Evolutionary conservation across 257 asterid genomes (phyloP).

Genomic region (Orobanche coerulescens): DNA sequence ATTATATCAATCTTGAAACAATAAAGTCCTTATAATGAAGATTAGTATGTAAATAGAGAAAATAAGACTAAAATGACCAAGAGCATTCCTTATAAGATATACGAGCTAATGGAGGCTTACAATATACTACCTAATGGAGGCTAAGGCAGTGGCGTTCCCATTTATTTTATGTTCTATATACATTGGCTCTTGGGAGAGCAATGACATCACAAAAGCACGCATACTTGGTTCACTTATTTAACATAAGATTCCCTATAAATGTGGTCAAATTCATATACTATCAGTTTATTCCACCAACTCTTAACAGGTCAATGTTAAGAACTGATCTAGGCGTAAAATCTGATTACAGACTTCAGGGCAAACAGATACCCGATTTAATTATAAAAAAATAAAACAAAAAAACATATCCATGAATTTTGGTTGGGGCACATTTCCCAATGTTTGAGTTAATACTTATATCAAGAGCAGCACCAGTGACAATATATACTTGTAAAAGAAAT

Average conservation of each 20-base stretch:
- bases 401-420: neutral
- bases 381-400: neutral
- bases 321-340: conserved; percentile 2
- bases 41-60: neutral
- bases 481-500: neutral
- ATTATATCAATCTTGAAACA: neutral
- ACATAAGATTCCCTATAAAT: neutral
- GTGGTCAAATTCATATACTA: conserved; percentile 14
- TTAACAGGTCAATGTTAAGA: conserved; percentile 1
- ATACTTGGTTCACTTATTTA: conserved; percentile 6
- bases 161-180: neutral
- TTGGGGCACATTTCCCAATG: neutral
- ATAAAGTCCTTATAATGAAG: neutral
- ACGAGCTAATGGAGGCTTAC: neutral
- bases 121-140: conserved; percentile 1
- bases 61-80: conserved; percentile 3
- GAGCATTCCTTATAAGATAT: conserved; percentile 3
- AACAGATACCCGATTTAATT: neutral
- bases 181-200: conserved; percentile 2
- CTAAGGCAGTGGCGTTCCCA: neutral
- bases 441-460: neutral
- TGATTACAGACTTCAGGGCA: conserved; percentile 8
- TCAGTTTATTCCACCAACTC: conserved; percentile 8
- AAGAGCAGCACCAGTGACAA: neutral
- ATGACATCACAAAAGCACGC: neutral